phyloP scores from a whole-genome alignment of 1,139 yeast genomes.

The Lodderomyces margitis region DNA sequence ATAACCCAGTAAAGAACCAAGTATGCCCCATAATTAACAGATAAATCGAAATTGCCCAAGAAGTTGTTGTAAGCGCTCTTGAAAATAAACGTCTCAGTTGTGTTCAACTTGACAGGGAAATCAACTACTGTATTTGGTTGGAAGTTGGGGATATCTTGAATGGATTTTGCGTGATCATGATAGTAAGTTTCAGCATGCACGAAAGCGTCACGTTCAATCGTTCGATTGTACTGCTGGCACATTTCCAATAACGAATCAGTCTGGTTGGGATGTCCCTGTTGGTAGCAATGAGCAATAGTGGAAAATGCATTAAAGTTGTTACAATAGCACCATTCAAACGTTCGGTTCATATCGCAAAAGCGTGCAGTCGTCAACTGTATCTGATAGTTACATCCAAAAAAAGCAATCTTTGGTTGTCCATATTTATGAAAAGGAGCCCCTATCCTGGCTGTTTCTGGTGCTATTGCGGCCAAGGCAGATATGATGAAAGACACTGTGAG shows the following conservation, averaged over 20 bases:
- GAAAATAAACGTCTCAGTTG: slow-evolving; percentile 18
- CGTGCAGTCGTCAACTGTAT: slow-evolving; percentile 19
- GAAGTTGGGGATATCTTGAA: slow-evolving; percentile 18
- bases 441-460: slow-evolving; percentile 31
- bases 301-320: slow-evolving; percentile 35
- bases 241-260: slow-evolving; percentile 25
- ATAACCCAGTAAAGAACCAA: slow-evolving; percentile 32
- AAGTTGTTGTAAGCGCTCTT: slow-evolving; percentile 32
- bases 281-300: slow-evolving; percentile 41
- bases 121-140: slow-evolving; percentile 21
- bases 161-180: slow-evolving; percentile 28
- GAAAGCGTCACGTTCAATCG: slow-evolving; percentile 30
- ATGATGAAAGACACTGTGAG: slow-evolving; percentile 20
- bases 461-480: slow-evolving; percentile 22
- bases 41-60: slow-evolving; percentile 39
- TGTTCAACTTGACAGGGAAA: slow-evolving; percentile 29
- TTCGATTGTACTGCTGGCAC: slow-evolving; percentile 28
- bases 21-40: slow-evolving; percentile 32
- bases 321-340: slow-evolving; percentile 26
- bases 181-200: slow-evolving; percentile 39
- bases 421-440: slow-evolving; percentile 39
- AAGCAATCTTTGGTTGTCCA: slow-evolving; percentile 31
- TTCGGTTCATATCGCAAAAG: slow-evolving; percentile 22
- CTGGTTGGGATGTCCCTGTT: slow-evolving; percentile 22
- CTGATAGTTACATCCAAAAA: slow-evolving; percentile 31